phyloP scores from a whole-genome alignment of 2,329 filamentous ascomycete species.

The Triangularia verruculosa region DNA sequence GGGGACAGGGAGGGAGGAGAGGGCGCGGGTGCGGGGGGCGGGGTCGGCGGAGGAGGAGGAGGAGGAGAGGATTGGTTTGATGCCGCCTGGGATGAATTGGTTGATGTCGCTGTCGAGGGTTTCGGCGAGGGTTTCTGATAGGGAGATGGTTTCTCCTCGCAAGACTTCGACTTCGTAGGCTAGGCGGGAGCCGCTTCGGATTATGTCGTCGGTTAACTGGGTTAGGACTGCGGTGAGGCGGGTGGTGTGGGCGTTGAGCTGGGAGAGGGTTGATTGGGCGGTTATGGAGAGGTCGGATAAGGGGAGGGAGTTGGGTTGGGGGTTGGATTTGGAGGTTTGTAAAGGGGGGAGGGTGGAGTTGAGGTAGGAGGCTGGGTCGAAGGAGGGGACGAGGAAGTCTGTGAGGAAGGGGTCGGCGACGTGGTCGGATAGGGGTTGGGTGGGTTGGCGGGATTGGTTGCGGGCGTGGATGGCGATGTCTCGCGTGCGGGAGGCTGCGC shows the following conservation, averaged over 20 bases:
- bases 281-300: slow-evolving; percentile 76
- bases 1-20: not conserved
- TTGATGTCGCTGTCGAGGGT: slow-evolving; percentile 65
- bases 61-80: slow-evolving; percentile 29
- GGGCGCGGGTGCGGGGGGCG: slow-evolving; percentile 21
- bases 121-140: slow-evolving; percentile 75
- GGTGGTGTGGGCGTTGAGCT: slow-evolving; percentile 84
- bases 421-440: slow-evolving; percentile 55
- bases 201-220: slow-evolving; percentile 89
- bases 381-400: slow-evolving; percentile 71
- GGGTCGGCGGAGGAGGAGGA: slow-evolving; percentile 23
- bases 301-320: slow-evolving; percentile 43
- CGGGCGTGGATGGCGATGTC: slow-evolving; percentile 42
- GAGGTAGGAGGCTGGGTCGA: slow-evolving; percentile 82
- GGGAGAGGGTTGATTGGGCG: slow-evolving; percentile 79
- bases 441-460: slow-evolving; percentile 34
- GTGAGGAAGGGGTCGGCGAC: slow-evolving; percentile 69
- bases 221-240: slow-evolving; percentile 78
- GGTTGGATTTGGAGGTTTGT: slow-evolving; percentile 36
- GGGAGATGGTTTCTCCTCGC: slow-evolving; percentile 78
- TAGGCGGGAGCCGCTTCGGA: slow-evolving; percentile 80
- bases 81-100: slow-evolving; percentile 63
- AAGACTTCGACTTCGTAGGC: slow-evolving; percentile 94
- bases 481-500: slow-evolving; percentile 37
- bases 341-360: slow-evolving; percentile 75